Conservation (phyloP, 306 rosid species). For the Cucumis melo region DNA sequence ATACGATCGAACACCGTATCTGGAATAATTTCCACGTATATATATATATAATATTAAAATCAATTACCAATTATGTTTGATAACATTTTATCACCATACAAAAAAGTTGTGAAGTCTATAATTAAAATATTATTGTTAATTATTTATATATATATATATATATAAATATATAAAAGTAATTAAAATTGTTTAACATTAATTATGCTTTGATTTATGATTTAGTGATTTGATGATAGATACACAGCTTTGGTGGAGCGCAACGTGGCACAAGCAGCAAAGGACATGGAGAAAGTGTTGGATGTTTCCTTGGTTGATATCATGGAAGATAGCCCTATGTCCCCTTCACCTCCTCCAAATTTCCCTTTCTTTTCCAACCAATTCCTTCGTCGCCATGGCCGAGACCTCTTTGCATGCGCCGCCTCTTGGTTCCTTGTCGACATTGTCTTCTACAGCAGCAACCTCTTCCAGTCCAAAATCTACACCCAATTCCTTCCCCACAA, state of each 20-base stretch:
- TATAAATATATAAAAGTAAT: too few species aligned
- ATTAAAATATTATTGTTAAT: too few species aligned
- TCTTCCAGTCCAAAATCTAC: conserved; percentile 54
- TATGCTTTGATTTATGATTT: too few species aligned
- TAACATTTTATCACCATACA: too few species aligned
- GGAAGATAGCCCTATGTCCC: conserved; percentile 24
- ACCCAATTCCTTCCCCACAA: background rate
- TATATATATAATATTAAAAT: background rate
- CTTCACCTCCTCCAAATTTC: background rate
- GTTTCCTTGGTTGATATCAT: conserved; percentile 27
- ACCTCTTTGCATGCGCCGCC: conserved; percentile 44
- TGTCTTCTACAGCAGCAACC: conserved; percentile 59
- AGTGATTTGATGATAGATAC: conserved; percentile 27
- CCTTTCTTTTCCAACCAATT: conserved; percentile 35
- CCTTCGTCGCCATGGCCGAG: conserved; percentile 43
- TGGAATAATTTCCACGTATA: background rate
- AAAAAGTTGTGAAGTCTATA: too few species aligned
- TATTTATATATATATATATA: too few species aligned
- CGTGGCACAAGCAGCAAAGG: conserved; percentile 54
- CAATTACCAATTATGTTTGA: too few species aligned
- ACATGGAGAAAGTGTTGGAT: conserved; percentile 64
- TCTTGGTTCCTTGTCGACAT: conserved; percentile 56
- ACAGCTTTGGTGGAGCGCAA: conserved; percentile 64
- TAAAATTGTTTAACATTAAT: too few species aligned
- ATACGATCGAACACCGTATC: background rate